Evolutionary conservation across 2,329 filamentous ascomycete genomes (phyloP).

Genomic region (Coniochaeta ligniaria): DNA sequence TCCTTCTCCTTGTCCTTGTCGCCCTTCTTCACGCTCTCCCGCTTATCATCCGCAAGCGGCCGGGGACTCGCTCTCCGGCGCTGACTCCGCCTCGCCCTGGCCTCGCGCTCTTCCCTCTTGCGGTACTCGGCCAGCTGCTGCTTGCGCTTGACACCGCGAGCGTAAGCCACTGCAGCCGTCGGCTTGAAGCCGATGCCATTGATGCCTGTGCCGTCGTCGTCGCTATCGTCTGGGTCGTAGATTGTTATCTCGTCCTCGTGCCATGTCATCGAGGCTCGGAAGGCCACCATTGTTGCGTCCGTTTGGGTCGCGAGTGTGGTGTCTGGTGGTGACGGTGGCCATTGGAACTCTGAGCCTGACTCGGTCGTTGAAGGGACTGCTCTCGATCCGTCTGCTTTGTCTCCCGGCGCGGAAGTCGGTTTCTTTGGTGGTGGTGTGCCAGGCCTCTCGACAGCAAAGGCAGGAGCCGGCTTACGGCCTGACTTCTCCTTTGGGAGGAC

Average conservation of each 20-base stretch:
- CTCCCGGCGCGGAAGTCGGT: slow-evolving; percentile 12
- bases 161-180: slow-evolving; percentile 52
- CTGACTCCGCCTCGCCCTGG: slow-evolving; percentile 47
- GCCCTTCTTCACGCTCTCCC: neutral
- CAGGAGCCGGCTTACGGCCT: neutral
- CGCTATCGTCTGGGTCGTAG: slow-evolving; percentile 56
- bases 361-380: neutral
- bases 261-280: slow-evolving; percentile 57
- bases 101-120: slow-evolving; percentile 54
- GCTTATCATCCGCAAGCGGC: neutral
- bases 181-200: slow-evolving; percentile 63
- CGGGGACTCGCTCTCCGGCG: slow-evolving; percentile 12
- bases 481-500: neutral
- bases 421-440: neutral
- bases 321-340: slow-evolving; percentile 11
- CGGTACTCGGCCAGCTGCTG: slow-evolving; percentile 57
- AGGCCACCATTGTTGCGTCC: slow-evolving; percentile 37
- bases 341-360: neutral
- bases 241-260: slow-evolving; percentile 62
- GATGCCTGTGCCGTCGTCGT: slow-evolving; percentile 61
- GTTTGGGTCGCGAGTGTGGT: slow-evolving; percentile 21
- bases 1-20: slow-evolving; percentile 15
- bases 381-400: neutral
- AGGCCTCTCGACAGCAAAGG: neutral
- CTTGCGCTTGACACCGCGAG: slow-evolving; percentile 46